Percentiles rank a stretch among this genome's conserved stretches.
Evolutionary conservation across 192 early-diverging fungal species (phyloP).

Genomic region (Gryganskiella cystojenkinii): DNA sequence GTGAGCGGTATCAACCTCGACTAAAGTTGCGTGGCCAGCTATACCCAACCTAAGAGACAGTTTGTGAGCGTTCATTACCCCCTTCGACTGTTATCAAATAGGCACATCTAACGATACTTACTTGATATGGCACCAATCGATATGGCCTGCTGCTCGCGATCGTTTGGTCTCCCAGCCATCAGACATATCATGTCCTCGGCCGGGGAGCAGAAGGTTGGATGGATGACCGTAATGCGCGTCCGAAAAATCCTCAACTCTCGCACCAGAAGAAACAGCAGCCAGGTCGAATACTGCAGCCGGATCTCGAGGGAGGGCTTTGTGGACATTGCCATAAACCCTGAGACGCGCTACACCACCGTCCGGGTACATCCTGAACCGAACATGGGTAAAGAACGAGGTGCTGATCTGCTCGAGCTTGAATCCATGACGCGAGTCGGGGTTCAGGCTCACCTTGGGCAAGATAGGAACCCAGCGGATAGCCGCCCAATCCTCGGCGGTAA

Average conservation of each 20-base stretch:
- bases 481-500: slow-evolving; percentile 23
- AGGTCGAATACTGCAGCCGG: slow-evolving; percentile 66
- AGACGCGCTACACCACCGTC: slow-evolving; percentile 84
- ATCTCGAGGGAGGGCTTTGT: slow-evolving; percentile 60
- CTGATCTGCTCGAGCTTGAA: slow-evolving; percentile 63
- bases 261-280: slow-evolving; percentile 75
- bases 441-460: slow-evolving; percentile 77
- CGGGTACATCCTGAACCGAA: slow-evolving; percentile 80
- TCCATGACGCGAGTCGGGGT: slow-evolving; percentile 75
- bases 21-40: slow-evolving; percentile 72
- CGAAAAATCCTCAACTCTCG: slow-evolving; percentile 67
- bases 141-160: slow-evolving; percentile 77
- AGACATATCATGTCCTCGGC: slow-evolving; percentile 82
- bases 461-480: slow-evolving; percentile 51
- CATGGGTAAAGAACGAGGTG: slow-evolving; percentile 67
- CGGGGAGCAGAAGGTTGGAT: slow-evolving; percentile 81
- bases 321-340: slow-evolving; percentile 79
- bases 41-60: slow-evolving; percentile 76
- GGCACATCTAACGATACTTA: slow-evolving; percentile 7
- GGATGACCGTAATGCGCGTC: slow-evolving; percentile 88
- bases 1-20: slow-evolving; percentile 87
- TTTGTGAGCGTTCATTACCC: too few species aligned
- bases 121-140: slow-evolving; percentile 68
- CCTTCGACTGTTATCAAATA: too few species aligned
- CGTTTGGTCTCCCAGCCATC: slow-evolving; percentile 95